A percentile compares a stretch with the other conserved stretches of the same genome.
Conservation (phyloP, 1,284 basidiomycete species). For the Microbotryum violaceum region DNA sequence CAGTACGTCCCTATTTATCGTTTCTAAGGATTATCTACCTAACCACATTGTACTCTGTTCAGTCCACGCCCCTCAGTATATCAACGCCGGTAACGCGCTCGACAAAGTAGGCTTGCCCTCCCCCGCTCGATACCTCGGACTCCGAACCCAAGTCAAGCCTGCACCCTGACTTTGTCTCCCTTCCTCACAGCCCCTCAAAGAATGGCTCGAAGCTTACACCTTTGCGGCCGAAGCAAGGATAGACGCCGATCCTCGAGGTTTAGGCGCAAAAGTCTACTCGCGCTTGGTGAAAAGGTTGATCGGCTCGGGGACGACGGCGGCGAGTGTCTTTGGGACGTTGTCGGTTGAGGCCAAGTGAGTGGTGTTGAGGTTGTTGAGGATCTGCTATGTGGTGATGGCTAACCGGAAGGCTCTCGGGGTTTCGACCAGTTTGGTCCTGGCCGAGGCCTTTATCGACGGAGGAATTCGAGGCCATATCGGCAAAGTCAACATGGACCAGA, state of each 20-base stretch:
- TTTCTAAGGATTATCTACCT: background rate
- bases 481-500: constrained; percentile 48
- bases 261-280: constrained; percentile 54
- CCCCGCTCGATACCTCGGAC: no score
- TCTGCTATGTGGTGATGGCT: background rate
- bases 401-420: background rate
- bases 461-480: constrained; percentile 71
- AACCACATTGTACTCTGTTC: constrained; percentile 35
- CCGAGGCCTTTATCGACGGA: constrained; percentile 58
- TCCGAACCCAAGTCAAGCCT: no score
- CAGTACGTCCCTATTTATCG: constrained; percentile 1
- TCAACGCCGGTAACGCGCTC: constrained; percentile 74
- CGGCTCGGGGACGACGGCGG: constrained; percentile 65
- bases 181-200: constrained; percentile 56
- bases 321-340: constrained; percentile 71
- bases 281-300: constrained; percentile 56
- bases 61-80: constrained; percentile 77
- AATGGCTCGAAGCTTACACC: constrained; percentile 50
- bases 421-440: constrained; percentile 58
- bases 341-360: constrained; percentile 66
- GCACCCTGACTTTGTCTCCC: no score
- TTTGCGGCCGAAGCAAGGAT: constrained; percentile 69
- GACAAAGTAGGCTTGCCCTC: constrained; percentile 43
- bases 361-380: background rate
- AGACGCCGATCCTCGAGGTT: constrained; percentile 55